Evolutionary conservation across 1,284 basidiomycete genomes (phyloP), one percentile per base, ranked within the genome.

Genomic region (Ceratobasidium sp.): DNA sequence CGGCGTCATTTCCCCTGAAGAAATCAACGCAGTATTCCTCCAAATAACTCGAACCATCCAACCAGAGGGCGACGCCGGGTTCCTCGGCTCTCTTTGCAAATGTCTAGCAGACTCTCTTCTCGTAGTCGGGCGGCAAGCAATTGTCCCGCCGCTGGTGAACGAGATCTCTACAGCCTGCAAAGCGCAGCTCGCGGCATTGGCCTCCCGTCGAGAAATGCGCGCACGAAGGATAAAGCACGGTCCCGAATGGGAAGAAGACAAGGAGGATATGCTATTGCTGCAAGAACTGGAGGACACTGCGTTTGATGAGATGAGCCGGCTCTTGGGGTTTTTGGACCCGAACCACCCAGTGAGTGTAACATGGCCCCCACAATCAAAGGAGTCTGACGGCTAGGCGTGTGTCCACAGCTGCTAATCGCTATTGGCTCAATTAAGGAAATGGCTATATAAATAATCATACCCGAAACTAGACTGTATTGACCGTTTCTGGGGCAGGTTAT

Each of bases 201-300:
- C 91, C 0, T 91, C 93, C 62, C 87, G 87, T 77, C 87, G 92
- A 11, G 90, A 89, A 78, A 83, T 85, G 1, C 86, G 92, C 1
- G 83, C 87, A 17, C 74, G 79, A 29, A 57, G 1, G 29, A 82
- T 84, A 76, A 82, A 84, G 17, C 80, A 84, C 0, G 80, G 82
- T n/a, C 79, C 83, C 13, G 86, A 86, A 52, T 79, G 84, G 61
- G 85, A 85, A 79, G 86, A 87, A 46, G 91, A 94, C 79, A 86
- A 86, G 79, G 91, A 93, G 78, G 92, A 92, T 79, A 85, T 93
- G 80, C 87, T 88, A 81, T 82, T 94, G 51, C 79, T 90, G 32
- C 92, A 94, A 82, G 91, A 92, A 85, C 88, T 92, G 82, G 91
- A 92, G 82, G 91, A 92, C 77, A 91, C 90, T 80, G 90, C 89